Conservation (phyloP, 2,329 filamentous ascomycete genomes). For the Aureobasidium sp. region DNA sequence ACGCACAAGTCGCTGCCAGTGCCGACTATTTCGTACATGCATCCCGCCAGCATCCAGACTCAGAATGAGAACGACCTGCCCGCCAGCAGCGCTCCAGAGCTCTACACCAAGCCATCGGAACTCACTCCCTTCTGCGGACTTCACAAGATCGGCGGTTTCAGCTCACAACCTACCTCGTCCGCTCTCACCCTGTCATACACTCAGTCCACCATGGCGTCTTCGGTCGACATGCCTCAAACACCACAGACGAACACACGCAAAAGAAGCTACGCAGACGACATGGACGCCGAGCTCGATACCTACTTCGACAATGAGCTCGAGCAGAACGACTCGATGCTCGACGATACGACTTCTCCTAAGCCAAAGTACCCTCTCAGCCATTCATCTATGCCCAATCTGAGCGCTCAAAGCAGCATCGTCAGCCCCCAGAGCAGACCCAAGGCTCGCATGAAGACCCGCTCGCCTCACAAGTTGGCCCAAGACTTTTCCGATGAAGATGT, state of each 20-base stretch:
- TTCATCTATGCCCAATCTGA: slow-evolving; percentile 7
- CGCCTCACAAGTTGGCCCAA: not conserved
- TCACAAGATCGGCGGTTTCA: slow-evolving; percentile 64
- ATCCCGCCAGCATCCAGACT: not conserved
- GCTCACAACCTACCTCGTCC: slow-evolving; percentile 45
- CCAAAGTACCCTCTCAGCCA: slow-evolving; percentile 5
- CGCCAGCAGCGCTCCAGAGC: not conserved
- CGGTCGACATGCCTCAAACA: slow-evolving; percentile 28
- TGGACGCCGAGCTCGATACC: slow-evolving; percentile 30
- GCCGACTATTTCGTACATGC: slow-evolving; percentile 11
- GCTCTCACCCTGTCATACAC: slow-evolving; percentile 30
- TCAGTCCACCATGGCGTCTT: slow-evolving; percentile 33
- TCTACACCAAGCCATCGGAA: slow-evolving; percentile 42
- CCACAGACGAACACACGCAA: slow-evolving; percentile 22
- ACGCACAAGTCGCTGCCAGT: slow-evolving; percentile 46
- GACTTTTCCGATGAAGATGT: slow-evolving; percentile 14
- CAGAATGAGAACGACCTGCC: not conserved
- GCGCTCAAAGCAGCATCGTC: not conserved
- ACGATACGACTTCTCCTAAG: not conserved
- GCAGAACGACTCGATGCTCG: slow-evolving; percentile 1
- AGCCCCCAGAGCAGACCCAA: slow-evolving; percentile 11
- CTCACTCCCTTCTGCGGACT: slow-evolving; percentile 76
- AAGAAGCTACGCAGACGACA: slow-evolving; percentile 31
- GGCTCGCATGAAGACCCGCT: slow-evolving; percentile 8
- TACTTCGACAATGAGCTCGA: slow-evolving; percentile 24